Evolutionary conservation across 768 basidiomycete genomes (phyloP).

Genomic region (Amyloporia xantha): DNA sequence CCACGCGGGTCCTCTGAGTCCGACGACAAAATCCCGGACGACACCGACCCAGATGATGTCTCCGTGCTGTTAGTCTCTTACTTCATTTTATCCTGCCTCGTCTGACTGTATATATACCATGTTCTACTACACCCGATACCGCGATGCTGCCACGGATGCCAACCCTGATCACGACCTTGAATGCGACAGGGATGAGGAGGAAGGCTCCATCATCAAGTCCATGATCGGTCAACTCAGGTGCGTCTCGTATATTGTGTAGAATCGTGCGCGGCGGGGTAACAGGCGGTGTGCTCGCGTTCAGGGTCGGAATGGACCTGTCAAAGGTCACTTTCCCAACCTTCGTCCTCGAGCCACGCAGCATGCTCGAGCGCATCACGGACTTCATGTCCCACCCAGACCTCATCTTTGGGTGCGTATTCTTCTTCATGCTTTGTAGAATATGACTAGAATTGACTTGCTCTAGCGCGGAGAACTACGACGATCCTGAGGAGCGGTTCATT

Average conservation of each 20-base stretch:
- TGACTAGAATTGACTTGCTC: slow-evolving; percentile 1
- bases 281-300: slow-evolving; percentile 26
- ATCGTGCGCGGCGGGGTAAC: neutral
- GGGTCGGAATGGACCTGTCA: slow-evolving; percentile 95
- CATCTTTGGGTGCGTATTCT: slow-evolving; percentile 73
- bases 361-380: slow-evolving; percentile 98
- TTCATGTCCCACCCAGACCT: slow-evolving; percentile 99
- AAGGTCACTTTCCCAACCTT: slow-evolving; percentile 93
- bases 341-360: slow-evolving; percentile 93
- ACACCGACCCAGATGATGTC: slow-evolving; percentile 84
- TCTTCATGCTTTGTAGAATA: slow-evolving; percentile 1
- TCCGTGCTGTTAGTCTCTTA: slow-evolving; percentile 68
- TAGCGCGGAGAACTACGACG: slow-evolving; percentile 74
- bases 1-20: slow-evolving; percentile 57
- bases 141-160: slow-evolving; percentile 12
- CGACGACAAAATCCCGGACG: slow-evolving; percentile 68
- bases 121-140: slow-evolving; percentile 17
- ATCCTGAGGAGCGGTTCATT: slow-evolving; percentile 88
- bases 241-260: slow-evolving; percentile 13
- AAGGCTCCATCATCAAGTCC: slow-evolving; percentile 83
- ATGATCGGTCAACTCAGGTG: slow-evolving; percentile 87
- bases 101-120: slow-evolving; percentile 14
- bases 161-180: slow-evolving; percentile 30
- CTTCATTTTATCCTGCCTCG: slow-evolving; percentile 21
- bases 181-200: slow-evolving; percentile 73